Conservation (phyloP, 2,329 filamentous ascomycete species). For the Phoma sp. region DNA sequence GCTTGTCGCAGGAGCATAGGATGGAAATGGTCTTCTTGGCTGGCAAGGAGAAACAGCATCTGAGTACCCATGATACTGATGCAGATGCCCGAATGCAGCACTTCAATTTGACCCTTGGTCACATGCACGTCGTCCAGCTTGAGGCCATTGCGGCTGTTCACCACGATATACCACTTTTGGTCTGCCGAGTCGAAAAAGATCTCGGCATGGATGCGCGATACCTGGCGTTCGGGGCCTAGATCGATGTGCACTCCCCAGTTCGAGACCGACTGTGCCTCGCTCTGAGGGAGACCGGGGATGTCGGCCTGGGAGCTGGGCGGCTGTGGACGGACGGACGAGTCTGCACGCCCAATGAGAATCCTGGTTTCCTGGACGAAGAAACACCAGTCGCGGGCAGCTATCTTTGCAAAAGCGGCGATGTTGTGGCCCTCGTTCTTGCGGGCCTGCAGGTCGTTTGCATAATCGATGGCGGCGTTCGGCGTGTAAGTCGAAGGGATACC, state of each 20-base stretch:
- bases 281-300: slow-evolving; percentile 31
- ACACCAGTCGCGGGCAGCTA: slow-evolving; percentile 82
- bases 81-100: slow-evolving; percentile 84
- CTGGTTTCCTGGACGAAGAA: slow-evolving; percentile 80
- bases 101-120: slow-evolving; percentile 69
- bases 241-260: slow-evolving; percentile 77
- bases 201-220: slow-evolving; percentile 58
- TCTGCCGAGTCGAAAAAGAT: slow-evolving; percentile 54
- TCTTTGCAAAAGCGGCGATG: slow-evolving; percentile 75
- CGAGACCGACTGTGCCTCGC: slow-evolving; percentile 28
- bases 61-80: slow-evolving; percentile 91
- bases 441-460: slow-evolving; percentile 59
- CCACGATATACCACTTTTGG: slow-evolving; percentile 78
- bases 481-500: slow-evolving; percentile 53
- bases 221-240: slow-evolving; percentile 63
- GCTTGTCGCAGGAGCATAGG: slow-evolving; percentile 70
- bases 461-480: slow-evolving; percentile 64
- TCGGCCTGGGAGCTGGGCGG: slow-evolving; percentile 37
- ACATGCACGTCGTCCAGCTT: slow-evolving; percentile 78
- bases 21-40: slow-evolving; percentile 72
- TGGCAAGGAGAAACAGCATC: slow-evolving; percentile 98
- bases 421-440: slow-evolving; percentile 51
- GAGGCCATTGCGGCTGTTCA: slow-evolving; percentile 91
- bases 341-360: slow-evolving; percentile 73
- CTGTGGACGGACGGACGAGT: slow-evolving; percentile 38